These are phyloP conservation scores for Umbelopsis sp. DNA, from an alignment of 192 early-diverging fungal genomes.

Conservation along the genomic window DNA sequence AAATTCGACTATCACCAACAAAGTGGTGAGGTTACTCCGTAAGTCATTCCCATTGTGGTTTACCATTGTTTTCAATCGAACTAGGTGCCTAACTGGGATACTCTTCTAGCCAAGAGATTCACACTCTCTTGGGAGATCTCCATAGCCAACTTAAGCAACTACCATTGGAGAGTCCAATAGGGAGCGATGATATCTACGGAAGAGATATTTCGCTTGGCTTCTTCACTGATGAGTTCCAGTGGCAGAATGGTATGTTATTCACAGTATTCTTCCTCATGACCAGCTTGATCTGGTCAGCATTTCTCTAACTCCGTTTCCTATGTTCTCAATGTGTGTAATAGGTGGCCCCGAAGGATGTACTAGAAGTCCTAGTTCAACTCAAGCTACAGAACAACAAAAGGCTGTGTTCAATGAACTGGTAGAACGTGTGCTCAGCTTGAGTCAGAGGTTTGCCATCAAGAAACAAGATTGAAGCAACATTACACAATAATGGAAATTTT, in stretches of 20 bases:
- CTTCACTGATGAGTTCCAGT: constrained; percentile 35
- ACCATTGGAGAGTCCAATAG: constrained; percentile 33
- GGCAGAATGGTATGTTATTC: constrained; percentile 35
- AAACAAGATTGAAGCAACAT: constrained; percentile 3
- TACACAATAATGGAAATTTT: constrained; percentile 8
- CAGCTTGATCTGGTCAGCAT: background rate
- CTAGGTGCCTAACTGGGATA: too few relatives aligned
- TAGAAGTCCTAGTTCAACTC: constrained; percentile 13
- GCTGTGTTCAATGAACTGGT: constrained; percentile 32
- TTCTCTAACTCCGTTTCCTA: background rate
- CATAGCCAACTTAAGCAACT: constrained; percentile 4
- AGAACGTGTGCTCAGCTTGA: constrained; percentile 8
- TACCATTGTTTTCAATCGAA: too few relatives aligned
- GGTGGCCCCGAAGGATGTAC: constrained; percentile 40
- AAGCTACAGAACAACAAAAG: constrained; percentile 36
- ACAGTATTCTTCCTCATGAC: background rate
- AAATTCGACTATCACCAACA: constrained; percentile 28
- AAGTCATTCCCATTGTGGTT: background rate
- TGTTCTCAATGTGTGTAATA: background rate
- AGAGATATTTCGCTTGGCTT: constrained; percentile 33
- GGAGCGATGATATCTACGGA: constrained; percentile 44
- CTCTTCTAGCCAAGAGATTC: constrained; percentile 22
- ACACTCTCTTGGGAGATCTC: constrained; percentile 8
- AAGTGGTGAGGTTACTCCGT: constrained; percentile 19
- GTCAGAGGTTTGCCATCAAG: constrained; percentile 26